phyloP scores from a whole-genome alignment of 1,284 basidiomycete genomes.

The Ustilago crameri region DNA sequence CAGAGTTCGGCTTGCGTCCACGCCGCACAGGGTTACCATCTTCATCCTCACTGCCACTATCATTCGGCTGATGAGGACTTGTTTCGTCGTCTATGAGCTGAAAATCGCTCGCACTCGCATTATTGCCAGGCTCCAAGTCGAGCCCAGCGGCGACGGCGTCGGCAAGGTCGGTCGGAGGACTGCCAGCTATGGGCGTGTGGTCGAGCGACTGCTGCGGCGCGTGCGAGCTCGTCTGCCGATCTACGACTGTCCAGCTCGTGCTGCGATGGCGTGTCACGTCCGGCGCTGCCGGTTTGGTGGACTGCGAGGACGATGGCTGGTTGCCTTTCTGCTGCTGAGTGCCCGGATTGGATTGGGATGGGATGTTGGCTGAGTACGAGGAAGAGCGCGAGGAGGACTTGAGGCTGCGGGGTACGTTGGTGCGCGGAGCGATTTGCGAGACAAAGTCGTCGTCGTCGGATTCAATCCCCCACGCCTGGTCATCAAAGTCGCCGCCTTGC shows the following conservation, averaged over 20 bases:
- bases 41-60: slow-evolving; percentile 34
- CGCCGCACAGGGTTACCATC: slow-evolving; percentile 33
- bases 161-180: slow-evolving; percentile 44
- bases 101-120: slow-evolving; percentile 22
- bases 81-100: slow-evolving; percentile 41
- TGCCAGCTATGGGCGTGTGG: slow-evolving; percentile 44
- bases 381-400: slow-evolving; percentile 33
- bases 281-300: slow-evolving; percentile 1
- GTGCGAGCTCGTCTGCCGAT: slow-evolving; percentile 12
- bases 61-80: not conserved
- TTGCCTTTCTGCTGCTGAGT: slow-evolving; percentile 14
- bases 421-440: slow-evolving; percentile 41
- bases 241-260: slow-evolving; percentile 55
- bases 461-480: slow-evolving; percentile 65
- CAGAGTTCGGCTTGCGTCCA: slow-evolving; percentile 28
- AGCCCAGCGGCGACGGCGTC: slow-evolving; percentile 29
- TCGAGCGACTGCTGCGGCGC: slow-evolving; percentile 20
- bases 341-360: slow-evolving; percentile 5
- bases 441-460: slow-evolving; percentile 68
- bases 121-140: slow-evolving; percentile 14
- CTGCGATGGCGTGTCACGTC: slow-evolving; percentile 16
- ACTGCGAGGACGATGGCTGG: slow-evolving; percentile 13
- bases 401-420: slow-evolving; percentile 41
- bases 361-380: slow-evolving; percentile 30
- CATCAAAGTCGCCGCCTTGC: slow-evolving; percentile 55